Conservation (phyloP, 345 rosid genomes). For the Microthlaspi erraticum region DNA sequence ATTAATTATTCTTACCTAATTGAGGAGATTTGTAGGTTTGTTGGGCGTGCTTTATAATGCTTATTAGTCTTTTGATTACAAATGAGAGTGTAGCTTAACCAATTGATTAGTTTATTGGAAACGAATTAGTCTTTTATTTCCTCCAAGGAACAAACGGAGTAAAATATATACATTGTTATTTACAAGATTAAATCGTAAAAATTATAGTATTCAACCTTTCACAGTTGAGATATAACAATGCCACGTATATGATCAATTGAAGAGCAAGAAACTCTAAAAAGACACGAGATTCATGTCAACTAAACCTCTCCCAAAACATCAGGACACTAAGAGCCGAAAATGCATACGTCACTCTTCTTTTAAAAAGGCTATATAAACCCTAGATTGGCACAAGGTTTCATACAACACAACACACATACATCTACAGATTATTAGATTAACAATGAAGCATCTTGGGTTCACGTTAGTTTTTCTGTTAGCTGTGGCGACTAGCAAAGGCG, state of each 20-base stretch:
- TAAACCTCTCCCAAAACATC: conserved; percentile 29
- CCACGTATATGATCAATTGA: background rate
- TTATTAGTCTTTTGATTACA: too few species aligned
- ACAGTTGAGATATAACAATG: background rate
- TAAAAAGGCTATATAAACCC: conserved; percentile 36
- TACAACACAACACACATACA: conserved; percentile 20
- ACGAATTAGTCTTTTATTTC: too few species aligned
- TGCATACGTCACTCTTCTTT: conserved; percentile 9
- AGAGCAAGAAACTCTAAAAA: too few species aligned
- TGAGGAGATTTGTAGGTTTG: too few species aligned
- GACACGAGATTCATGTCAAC: conserved; percentile 27
- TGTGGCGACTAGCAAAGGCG: conserved; percentile 16
- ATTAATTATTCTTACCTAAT: too few species aligned
- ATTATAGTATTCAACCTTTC: background rate
- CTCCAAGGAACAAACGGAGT: too few species aligned
- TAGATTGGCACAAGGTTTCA: conserved; percentile 4
- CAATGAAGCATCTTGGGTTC: background rate
- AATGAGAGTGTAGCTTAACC: too few species aligned
- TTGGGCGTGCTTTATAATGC: too few species aligned
- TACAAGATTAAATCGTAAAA: background rate
- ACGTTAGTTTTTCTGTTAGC: conserved; percentile 20
- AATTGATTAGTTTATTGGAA: too few species aligned
- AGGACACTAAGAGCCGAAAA: background rate
- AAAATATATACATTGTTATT: background rate
- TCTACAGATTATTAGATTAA: background rate